Percentiles rank a stretch among this genome's conserved stretches.
Evolutionary conservation across 179 eudicot species (phyloP).

Genomic region (Dionaea muscipula): DNA sequence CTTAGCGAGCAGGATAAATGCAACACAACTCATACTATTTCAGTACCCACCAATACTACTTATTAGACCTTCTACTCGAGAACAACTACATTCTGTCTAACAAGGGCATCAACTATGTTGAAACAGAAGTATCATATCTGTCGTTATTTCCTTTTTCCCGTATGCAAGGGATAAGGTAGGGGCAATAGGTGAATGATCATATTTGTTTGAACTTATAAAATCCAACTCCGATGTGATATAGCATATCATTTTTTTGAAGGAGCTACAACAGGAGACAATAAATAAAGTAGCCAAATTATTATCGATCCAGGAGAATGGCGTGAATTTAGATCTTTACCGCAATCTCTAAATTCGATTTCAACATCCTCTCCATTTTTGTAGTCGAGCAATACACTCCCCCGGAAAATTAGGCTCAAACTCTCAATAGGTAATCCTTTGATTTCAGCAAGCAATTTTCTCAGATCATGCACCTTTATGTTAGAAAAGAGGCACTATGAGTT

Average conservation of each 20-base stretch:
- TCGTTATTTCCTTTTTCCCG: no score
- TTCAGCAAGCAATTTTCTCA: slow-evolving; percentile 65
- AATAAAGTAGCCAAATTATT: neutral
- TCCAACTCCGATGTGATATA: no score
- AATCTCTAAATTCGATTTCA: slow-evolving; percentile 41
- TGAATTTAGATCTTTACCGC: slow-evolving; percentile 38
- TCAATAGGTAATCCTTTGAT: slow-evolving; percentile 40
- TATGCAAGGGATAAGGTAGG: no score
- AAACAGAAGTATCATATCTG: no score
- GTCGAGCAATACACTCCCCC: slow-evolving; percentile 66
- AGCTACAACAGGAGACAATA: neutral
- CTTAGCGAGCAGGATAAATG: neutral
- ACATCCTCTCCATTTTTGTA: slow-evolving; percentile 41
- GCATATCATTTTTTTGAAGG: no score
- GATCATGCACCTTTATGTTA: slow-evolving; percentile 49
- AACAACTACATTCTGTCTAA: no score
- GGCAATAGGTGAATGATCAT: no score
- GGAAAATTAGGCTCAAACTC: slow-evolving; percentile 54
- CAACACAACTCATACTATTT: neutral
- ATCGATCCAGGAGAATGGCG: neutral
- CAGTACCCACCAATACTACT: neutral
- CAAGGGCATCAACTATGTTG: no score
- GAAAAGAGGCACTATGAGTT: neutral
- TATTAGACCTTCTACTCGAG: no score
- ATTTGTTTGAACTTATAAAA: no score